Evolutionary conservation across 1,139 yeast genomes (phyloP).

Genomic region (Debaryomycetaceae sp.): DNA sequence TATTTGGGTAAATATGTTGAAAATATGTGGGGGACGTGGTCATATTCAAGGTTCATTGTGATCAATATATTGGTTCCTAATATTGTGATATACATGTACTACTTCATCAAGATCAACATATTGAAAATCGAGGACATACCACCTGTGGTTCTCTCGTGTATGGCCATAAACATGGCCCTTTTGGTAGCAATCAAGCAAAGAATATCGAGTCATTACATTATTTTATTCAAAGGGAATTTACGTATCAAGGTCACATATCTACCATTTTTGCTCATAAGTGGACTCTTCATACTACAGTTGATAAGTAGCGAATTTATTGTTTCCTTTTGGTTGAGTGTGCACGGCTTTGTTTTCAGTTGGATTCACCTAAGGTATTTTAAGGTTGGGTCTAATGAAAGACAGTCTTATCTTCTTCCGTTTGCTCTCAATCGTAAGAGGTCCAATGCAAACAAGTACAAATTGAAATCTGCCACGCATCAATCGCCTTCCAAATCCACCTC

Average conservation of each 20-base stretch:
- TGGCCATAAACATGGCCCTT: conserved; percentile 39
- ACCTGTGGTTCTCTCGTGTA: conserved; percentile 36
- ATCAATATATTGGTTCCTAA: conserved; percentile 29
- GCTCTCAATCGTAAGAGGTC: conserved; percentile 22
- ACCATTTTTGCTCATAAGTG: conserved; percentile 29
- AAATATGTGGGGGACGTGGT: conserved; percentile 36
- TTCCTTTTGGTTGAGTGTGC: conserved; percentile 20
- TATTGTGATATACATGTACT: conserved; percentile 31
- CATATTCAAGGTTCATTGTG: conserved; percentile 27
- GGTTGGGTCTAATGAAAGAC: conserved; percentile 42
- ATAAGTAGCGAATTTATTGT: conserved; percentile 30
- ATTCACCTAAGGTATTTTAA: conserved; percentile 37
- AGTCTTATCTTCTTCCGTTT: conserved; percentile 39
- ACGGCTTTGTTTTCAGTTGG: conserved; percentile 41
- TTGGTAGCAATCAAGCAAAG: conserved; percentile 45
- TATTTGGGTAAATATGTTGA: conserved; percentile 39
- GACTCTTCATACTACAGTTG: conserved; percentile 17
- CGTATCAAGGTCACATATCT: conserved; percentile 37
- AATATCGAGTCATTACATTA: conserved; percentile 40
- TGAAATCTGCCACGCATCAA: conserved; percentile 2
- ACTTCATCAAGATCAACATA: conserved; percentile 27
- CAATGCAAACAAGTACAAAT: conserved; percentile 12
- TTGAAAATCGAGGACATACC: conserved; percentile 32
- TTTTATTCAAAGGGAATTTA: conserved; percentile 37
- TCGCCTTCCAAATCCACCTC: conserved; percentile 1